Base-by-base conservation (phyloP, 139 green algal genomes). In the Tetraselmis chui region DNA sequence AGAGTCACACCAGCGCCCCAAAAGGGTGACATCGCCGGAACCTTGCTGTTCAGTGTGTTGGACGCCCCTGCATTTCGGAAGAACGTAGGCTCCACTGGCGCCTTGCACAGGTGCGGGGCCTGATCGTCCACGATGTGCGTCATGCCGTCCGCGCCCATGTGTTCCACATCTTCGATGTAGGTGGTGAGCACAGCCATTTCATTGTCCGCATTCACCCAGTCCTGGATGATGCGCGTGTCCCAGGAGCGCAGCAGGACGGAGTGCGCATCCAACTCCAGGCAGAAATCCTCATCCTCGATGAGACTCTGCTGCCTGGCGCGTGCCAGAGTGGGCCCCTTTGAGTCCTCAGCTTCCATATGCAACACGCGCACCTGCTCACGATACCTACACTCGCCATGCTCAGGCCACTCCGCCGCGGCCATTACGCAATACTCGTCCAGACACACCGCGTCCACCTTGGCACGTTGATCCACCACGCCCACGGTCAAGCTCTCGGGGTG, bases 131-230 rank as follows among this genome's bases (percentile, higher is more conserved):
- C 2, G 23, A 31, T 23, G 18, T 28, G 74, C 26, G 26, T 28
- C 74, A 22, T 25, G 74, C 26, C n/a, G 18, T 28, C 74, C 5
- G 5, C 18, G 5, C 28, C 5, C 23, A 77, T 77, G n/a, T 77
- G 74, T 29, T 77, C 74, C 26, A 77, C 2, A 11, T 23, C 74
- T 25, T 77, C 26, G 18, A 77, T 77, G 74, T 77, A 77, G 2
- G 74, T 77, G 74, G 23, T 77, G 74, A 77, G 25, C 74, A 77
- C 74, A 22, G 74, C 74, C 74, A 77, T 77, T 25, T 77, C 74
- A 25, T 77, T 77, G 74, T 77, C 74, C n/a, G n/a, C n/a, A 18
- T 2, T 11, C 11, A 23, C 74, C 74, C 74, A 77, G 74, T 77
- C 74, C 74, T 2, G 5, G 2, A 77, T 77, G 26, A 77, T 77